Percentiles rank a stretch among this genome's conserved stretches.
phyloP scores from a whole-genome alignment of 352 stramenopile genomes.

The Ophiocytium majus region DNA sequence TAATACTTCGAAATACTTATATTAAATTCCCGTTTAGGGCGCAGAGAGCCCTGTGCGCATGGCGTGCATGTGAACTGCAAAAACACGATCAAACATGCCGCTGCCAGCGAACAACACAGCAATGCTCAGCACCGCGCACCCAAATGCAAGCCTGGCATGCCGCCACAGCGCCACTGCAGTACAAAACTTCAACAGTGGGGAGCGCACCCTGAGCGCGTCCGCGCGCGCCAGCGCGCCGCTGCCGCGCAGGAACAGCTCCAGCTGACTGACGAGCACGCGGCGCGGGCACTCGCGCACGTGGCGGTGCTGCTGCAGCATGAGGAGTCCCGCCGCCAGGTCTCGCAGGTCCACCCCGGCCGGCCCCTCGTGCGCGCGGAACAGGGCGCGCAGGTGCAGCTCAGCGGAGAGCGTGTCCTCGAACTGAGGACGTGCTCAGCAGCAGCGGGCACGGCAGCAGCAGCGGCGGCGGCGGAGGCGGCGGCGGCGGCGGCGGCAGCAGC shows the following conservation, averaged over 20 bases:
- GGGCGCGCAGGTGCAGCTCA: background rate
- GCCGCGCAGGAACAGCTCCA: background rate
- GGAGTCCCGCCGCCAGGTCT: background rate
- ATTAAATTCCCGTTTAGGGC: no score
- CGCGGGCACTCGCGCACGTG: background rate
- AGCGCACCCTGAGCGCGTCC: background rate
- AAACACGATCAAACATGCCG: no score
- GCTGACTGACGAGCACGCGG: background rate
- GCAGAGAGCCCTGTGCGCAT: no score
- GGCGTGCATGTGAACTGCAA: no score
- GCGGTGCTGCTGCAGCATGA: background rate
- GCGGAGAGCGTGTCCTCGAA: background rate
- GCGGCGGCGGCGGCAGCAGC: background rate
- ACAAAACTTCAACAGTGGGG: no score
- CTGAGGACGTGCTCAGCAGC: background rate
- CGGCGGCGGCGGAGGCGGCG: no score
- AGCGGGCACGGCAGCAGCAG: no score
- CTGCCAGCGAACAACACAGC: no score
- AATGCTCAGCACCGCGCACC: no score
- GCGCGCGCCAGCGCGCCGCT: background rate
- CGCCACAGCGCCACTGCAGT: no score
- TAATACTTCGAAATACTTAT: no score
- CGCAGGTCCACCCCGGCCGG: background rate
- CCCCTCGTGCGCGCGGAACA: background rate
- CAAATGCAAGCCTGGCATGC: no score